A percentile compares a stretch with the other conserved stretches of the same genome.
These are phyloP conservation scores for Solanum bukasovii DNA, from an alignment of 257 asterid genomes.

Conservation along the genomic window DNA sequence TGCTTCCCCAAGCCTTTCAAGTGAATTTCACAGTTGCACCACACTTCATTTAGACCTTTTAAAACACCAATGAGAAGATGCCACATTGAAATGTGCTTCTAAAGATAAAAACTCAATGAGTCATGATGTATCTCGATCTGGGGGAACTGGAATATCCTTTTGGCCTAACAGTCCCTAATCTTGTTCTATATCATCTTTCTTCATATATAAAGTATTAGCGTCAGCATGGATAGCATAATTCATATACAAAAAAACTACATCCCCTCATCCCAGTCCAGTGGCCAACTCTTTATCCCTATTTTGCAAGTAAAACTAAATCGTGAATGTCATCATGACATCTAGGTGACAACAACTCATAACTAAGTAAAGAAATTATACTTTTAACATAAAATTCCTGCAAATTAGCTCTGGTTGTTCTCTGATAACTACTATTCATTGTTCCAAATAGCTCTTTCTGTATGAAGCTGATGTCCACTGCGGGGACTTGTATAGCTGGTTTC, in stretches of 20 bases:
- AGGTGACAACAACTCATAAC: background rate
- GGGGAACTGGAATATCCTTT: background rate
- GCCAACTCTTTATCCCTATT: background rate
- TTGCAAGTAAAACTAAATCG: background rate
- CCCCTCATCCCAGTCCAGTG: background rate
- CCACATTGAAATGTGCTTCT: background rate
- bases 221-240: background rate
- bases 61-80: background rate
- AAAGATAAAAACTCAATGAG: background rate
- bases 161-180: background rate
- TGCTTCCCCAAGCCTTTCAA: background rate
- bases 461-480: background rate
- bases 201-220: background rate
- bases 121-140: background rate
- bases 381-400: background rate
- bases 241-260: background rate
- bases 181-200: background rate
- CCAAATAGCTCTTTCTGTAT: background rate
- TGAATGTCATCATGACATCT: background rate
- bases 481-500: background rate
- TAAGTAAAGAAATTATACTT: background rate
- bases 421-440: background rate
- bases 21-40: background rate
- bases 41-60: background rate
- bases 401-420: background rate